Percentiles rank a stretch among this genome's conserved stretches.
Conservation (phyloP, 371 early-diverging fungal genomes). For the Mucor mucedo region DNA sequence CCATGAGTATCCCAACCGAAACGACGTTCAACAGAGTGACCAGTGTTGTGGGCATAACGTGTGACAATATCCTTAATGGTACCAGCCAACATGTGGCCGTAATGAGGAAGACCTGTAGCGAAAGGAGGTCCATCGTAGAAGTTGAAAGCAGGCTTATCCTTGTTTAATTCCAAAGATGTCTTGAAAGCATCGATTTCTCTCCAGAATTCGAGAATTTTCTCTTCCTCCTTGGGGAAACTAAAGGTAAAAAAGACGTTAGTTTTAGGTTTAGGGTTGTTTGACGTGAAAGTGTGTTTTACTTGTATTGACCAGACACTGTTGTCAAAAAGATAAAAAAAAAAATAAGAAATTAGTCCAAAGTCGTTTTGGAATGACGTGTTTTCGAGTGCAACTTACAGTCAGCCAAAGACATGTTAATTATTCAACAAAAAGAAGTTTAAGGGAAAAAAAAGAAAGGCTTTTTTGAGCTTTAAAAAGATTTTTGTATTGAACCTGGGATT, state of each 20-base stretch:
- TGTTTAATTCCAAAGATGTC: slow-evolving; percentile 90
- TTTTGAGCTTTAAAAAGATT: slow-evolving; percentile 4
- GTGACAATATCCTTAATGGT: slow-evolving; percentile 99
- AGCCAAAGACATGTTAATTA: slow-evolving; percentile 46
- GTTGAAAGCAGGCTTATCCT: slow-evolving; percentile 85
- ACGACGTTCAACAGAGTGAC: slow-evolving; percentile 97
- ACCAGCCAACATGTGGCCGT: slow-evolving; percentile 99
- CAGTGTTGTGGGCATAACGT: slow-evolving; percentile 97
- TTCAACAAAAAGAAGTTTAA: slow-evolving; percentile 11
- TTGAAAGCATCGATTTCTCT: slow-evolving; percentile 98
- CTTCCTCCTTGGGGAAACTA: slow-evolving; percentile 96
- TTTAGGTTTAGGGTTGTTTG: neutral
- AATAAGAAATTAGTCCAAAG: neutral
- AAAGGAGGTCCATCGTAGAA: slow-evolving; percentile 99
- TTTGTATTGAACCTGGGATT: neutral
- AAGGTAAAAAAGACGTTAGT: slow-evolving; percentile 19
- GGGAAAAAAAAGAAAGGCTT: slow-evolving; percentile 14
- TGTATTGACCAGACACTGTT: slow-evolving; percentile 59
- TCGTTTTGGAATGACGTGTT: neutral
- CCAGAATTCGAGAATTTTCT: slow-evolving; percentile 96
- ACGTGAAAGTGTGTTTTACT: slow-evolving; percentile 35
- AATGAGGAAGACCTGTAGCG: slow-evolving; percentile 99
- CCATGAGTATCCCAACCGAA: slow-evolving; percentile 99
- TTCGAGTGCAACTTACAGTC: slow-evolving; percentile 42
- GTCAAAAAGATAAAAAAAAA: neutral